phyloP scores from a whole-genome alignment of 2,329 filamentous ascomycete species.

The Ophiocordyceps robertsii region DNA sequence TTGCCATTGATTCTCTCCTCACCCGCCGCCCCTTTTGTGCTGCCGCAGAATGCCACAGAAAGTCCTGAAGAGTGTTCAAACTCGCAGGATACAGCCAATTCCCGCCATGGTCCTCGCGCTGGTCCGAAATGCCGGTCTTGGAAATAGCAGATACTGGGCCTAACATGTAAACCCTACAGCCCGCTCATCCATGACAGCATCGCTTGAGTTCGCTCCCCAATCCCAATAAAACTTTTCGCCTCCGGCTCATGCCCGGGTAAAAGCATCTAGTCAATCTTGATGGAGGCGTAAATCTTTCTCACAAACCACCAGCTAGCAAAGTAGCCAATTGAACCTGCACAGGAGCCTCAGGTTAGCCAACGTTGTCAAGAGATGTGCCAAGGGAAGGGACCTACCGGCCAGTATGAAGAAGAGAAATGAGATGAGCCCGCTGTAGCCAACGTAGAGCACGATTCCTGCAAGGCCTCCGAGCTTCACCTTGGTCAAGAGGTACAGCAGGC shows the following conservation, averaged over 20 bases:
- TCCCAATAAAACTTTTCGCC: neutral
- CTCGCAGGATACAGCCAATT: too few species aligned
- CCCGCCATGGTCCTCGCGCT: too few species aligned
- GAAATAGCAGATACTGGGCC: too few species aligned
- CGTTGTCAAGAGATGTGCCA: neutral
- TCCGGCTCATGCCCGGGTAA: neutral
- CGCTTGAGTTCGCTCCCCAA: neutral
- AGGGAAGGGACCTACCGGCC: conserved; percentile 53
- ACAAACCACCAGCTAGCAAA: conserved; percentile 92
- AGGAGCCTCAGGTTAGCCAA: neutral
- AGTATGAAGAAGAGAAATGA: conserved; percentile 88
- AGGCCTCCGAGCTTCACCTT: conserved; percentile 76
- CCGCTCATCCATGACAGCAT: neutral
- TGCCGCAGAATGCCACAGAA: too few species aligned
- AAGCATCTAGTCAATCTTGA: conserved; percentile 73
- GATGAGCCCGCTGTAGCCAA: conserved; percentile 83
- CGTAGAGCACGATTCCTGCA: conserved; percentile 78
- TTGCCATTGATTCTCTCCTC: too few species aligned
- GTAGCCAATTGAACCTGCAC: conserved; percentile 84
- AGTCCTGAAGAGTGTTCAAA: too few species aligned
- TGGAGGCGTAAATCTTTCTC: conserved; percentile 87
- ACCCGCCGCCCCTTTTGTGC: too few species aligned
- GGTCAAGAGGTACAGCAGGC: conserved; percentile 79
- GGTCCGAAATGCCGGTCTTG: too few species aligned
- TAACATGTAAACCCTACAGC: too few species aligned